Evolutionary conservation across 768 basidiomycete genomes (phyloP).

Genomic region (Boletus rubescentipes): DNA sequence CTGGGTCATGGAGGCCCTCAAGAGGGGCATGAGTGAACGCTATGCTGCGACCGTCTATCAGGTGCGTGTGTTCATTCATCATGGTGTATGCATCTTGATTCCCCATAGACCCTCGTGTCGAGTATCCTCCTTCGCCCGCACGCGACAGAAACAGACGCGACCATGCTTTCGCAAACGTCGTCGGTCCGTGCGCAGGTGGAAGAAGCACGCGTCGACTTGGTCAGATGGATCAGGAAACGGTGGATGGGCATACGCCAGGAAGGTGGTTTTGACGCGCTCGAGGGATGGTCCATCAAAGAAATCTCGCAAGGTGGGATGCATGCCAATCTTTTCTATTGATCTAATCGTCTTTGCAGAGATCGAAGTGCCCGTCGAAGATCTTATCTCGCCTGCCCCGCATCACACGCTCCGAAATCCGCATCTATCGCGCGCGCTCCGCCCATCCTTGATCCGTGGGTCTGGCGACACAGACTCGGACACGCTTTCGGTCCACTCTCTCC

Average conservation of each 20-base stretch:
- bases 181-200: conserved; percentile 73
- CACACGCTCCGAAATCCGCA: conserved; percentile 25
- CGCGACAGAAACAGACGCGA: conserved; percentile 52
- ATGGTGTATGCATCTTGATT: not conserved
- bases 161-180: conserved; percentile 69
- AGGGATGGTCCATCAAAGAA: conserved; percentile 86
- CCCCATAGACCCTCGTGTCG: conserved; percentile 62
- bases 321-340: not conserved
- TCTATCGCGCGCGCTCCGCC: conserved; percentile 28
- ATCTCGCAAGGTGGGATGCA: conserved; percentile 44
- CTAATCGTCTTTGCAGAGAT: conserved; percentile 51
- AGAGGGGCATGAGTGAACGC: conserved; percentile 60
- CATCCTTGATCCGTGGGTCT: conserved; percentile 27
- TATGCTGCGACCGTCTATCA: conserved; percentile 77
- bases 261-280: conserved; percentile 80
- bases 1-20: conserved; percentile 64
- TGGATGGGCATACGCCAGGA: conserved; percentile 76
- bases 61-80: conserved; percentile 37
- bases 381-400: conserved; percentile 48
- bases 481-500: conserved; percentile 46
- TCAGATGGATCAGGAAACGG: conserved; percentile 70
- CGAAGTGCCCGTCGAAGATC: conserved; percentile 76
- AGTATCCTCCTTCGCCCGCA: conserved; percentile 70
- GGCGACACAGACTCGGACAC: conserved; percentile 39
- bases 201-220: conserved; percentile 46